Evolutionary conservation across 768 basidiomycete species (phyloP).

Genomic region (Rhizopogon vinicolor): DNA sequence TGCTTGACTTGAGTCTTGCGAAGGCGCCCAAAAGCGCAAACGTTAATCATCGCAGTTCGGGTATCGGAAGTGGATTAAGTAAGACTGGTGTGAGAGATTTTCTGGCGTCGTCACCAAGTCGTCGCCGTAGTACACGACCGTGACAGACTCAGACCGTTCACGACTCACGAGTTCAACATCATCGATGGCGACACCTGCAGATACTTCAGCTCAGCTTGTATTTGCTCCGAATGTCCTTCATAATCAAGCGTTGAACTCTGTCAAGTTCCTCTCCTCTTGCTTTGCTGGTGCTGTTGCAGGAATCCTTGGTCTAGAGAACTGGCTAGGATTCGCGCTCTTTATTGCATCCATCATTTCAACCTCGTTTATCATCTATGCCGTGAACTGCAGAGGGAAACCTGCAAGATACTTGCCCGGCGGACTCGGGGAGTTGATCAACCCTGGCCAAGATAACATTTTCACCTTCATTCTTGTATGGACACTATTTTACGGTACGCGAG

Average conservation of each 20-base stretch:
- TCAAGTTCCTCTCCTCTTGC: conserved; percentile 80
- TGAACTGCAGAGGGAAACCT: conserved; percentile 71
- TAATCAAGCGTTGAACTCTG: conserved; percentile 55
- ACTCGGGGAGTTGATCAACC: conserved; percentile 64
- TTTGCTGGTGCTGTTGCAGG: conserved; percentile 88
- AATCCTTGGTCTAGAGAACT: conserved; percentile 84
- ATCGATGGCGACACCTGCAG: conserved; percentile 45
- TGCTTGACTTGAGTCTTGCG: background rate
- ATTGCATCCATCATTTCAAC: conserved; percentile 61
- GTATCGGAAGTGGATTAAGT: background rate
- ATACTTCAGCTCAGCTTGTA: conserved; percentile 53
- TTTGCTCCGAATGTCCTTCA: conserved; percentile 63
- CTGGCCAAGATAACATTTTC: conserved; percentile 87
- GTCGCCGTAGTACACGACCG: background rate
- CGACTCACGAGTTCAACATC: conserved; percentile 8
- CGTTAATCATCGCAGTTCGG: background rate
- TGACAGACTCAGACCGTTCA: background rate
- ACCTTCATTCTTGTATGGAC: conserved; percentile 95
- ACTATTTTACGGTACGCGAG: conserved; percentile 75
- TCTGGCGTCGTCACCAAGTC: background rate
- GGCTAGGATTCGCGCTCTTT: conserved; percentile 79
- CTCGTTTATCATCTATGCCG: conserved; percentile 53
- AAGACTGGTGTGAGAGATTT: background rate
- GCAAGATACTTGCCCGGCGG: conserved; percentile 61
- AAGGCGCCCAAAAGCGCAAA: background rate